Evolutionary conservation across 2,329 filamentous ascomycete species (phyloP).

Genomic region (Aspergillus ochraceoroseus): DNA sequence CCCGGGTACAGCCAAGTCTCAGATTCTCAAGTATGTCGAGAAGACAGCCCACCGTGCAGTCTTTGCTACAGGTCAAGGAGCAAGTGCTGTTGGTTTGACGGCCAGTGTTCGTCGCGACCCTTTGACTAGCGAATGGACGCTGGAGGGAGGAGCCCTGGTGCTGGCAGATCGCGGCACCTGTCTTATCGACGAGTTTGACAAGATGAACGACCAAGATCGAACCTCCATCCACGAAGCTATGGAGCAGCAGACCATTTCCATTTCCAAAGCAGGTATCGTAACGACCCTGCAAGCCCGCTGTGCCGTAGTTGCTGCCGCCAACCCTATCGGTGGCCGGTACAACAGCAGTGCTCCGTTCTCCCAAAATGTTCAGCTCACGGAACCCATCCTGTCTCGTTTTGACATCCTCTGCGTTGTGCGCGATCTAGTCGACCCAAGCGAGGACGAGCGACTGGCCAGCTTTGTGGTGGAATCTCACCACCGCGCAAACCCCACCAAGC

Average conservation of each 20-base stretch:
- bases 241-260: slow-evolving; percentile 99
- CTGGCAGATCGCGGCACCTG: slow-evolving; percentile 92
- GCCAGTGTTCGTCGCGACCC: slow-evolving; percentile 94
- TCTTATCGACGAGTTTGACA: slow-evolving; percentile 98
- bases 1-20: slow-evolving; percentile 95
- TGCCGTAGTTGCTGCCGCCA: slow-evolving; percentile 92
- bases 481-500: slow-evolving; percentile 69
- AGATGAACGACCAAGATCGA: slow-evolving; percentile 99
- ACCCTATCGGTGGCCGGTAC: slow-evolving; percentile 93
- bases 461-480: slow-evolving; percentile 95
- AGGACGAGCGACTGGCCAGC: slow-evolving; percentile 87
- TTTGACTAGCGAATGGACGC: slow-evolving; percentile 91
- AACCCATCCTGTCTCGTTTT: slow-evolving; percentile 96
- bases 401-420: slow-evolving; percentile 95
- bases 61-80: slow-evolving; percentile 95
- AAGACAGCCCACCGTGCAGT: slow-evolving; percentile 96
- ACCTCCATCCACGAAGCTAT: slow-evolving; percentile 99
- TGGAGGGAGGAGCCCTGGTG: slow-evolving; percentile 92
- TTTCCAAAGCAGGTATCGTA: slow-evolving; percentile 96
- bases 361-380: slow-evolving; percentile 92
- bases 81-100: slow-evolving; percentile 93
- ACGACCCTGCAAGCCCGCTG: slow-evolving; percentile 94
- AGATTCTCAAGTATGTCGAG: slow-evolving; percentile 94
- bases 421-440: slow-evolving; percentile 84
- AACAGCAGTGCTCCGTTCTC: slow-evolving; percentile 95